phyloP scores from a whole-genome alignment of 257 asterid species.

The Nicotiana sylvestris region DNA sequence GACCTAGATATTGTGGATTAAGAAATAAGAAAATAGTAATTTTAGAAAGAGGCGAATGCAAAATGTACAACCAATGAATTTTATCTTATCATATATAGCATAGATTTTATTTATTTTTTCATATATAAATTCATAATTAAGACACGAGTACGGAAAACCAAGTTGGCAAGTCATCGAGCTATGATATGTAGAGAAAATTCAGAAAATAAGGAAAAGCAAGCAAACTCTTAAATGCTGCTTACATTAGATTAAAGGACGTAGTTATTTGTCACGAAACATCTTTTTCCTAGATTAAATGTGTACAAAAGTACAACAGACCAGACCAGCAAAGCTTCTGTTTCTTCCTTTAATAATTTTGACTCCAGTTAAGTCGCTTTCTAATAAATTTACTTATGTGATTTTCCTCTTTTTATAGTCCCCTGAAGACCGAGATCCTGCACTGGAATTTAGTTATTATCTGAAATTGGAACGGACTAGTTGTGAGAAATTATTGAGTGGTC shows the following conservation, averaged over 20 bases:
- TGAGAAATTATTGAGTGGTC: background rate
- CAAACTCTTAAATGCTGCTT: slow-evolving; percentile 3
- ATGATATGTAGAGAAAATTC: background rate
- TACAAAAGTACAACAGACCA: background rate
- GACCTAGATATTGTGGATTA: background rate
- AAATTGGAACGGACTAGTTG: background rate
- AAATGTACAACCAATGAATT: background rate
- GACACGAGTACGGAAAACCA: background rate
- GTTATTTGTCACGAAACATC: too few relatives aligned
- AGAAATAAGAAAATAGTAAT: background rate
- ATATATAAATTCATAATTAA: too few relatives aligned
- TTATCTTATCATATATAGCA: background rate
- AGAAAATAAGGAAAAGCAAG: background rate
- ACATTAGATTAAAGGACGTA: background rate
- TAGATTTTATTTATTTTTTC: too few relatives aligned
- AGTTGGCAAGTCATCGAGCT: background rate
- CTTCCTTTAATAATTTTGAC: slow-evolving; percentile 2
- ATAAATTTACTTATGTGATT: background rate
- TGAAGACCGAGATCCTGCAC: background rate
- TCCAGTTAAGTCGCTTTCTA: background rate
- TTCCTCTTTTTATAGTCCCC: background rate
- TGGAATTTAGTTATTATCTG: background rate
- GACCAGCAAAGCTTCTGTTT: slow-evolving; percentile 7
- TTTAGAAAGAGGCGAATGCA: background rate
- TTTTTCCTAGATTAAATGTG: too few relatives aligned